phyloP scores from a whole-genome alignment of 2,329 filamentous ascomycete genomes.

The Epichloe gansuensis region DNA sequence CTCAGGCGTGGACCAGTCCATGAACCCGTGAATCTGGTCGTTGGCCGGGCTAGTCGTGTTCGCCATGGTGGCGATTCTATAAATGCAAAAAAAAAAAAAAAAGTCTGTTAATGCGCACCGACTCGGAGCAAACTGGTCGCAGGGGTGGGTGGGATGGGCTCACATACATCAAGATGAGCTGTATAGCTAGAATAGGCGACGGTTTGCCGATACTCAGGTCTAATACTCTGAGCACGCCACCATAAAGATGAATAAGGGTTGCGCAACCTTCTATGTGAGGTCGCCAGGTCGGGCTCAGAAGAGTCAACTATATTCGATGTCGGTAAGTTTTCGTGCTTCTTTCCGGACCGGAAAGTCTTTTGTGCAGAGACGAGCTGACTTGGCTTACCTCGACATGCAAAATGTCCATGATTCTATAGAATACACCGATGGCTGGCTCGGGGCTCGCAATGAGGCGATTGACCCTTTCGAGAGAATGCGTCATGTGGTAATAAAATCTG shows the following conservation, averaged over 20 bases:
- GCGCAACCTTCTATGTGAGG: slow-evolving; percentile 4
- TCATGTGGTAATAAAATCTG: slow-evolving; percentile 4
- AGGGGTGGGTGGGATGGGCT: too few relatives aligned
- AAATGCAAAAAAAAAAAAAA: not conserved
- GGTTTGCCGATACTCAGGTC: slow-evolving; percentile 2
- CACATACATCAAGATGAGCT: slow-evolving; percentile 4
- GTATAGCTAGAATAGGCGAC: slow-evolving; percentile 4
- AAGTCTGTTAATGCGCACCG: not conserved
- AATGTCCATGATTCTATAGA: slow-evolving; percentile 6
- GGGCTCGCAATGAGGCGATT: slow-evolving; percentile 1
- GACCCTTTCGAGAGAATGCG: slow-evolving; percentile 1
- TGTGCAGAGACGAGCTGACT: not conserved
- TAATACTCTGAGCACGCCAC: slow-evolving; percentile 1
- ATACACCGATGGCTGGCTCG: slow-evolving; percentile 1
- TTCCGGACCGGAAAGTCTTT: too few relatives aligned
- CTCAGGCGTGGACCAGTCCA: not conserved
- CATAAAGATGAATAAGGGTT: slow-evolving; percentile 2
- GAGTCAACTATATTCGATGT: not conserved
- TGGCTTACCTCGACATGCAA: slow-evolving; percentile 3
- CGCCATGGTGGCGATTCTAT: slow-evolving; percentile 3
- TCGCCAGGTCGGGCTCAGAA: slow-evolving; percentile 3
- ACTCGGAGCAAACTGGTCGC: not conserved
- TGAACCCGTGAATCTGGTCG: slow-evolving; percentile 2
- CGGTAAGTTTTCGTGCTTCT: not conserved
- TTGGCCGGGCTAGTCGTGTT: slow-evolving; percentile 4